Evolutionary conservation across 2,329 filamentous ascomycete species (phyloP).

Genomic region (Ceratocystis harringtonii): DNA sequence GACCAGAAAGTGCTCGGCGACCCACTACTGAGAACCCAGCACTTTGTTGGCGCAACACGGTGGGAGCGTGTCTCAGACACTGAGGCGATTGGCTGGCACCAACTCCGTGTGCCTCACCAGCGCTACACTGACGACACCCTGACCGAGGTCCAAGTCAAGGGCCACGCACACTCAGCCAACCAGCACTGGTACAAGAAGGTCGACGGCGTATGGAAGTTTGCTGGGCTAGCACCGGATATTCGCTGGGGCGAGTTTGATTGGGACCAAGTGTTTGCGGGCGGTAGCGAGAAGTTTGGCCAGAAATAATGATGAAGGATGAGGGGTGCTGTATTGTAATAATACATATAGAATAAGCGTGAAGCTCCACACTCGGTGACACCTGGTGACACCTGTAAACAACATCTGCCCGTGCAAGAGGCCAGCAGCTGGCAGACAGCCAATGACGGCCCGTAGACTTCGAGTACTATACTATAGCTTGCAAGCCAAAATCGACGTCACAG

Average conservation of each 20-base stretch:
- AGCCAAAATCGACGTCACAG: conserved; percentile 1
- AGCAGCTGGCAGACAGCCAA: neutral
- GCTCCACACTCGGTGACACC: neutral
- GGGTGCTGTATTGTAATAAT: too few relatives aligned
- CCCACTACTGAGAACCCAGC: conserved; percentile 47
- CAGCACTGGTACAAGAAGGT: conserved; percentile 43
- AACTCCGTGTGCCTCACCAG: conserved; percentile 48
- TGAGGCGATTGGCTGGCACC: conserved; percentile 45
- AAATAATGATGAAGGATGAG: too few relatives aligned
- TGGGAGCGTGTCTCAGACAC: conserved; percentile 43
- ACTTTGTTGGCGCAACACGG: conserved; percentile 45
- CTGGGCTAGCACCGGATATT: conserved; percentile 39
- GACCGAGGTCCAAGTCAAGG: conserved; percentile 38
- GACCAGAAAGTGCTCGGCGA: conserved; percentile 43
- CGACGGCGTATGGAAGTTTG: conserved; percentile 47
- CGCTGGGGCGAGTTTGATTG: conserved; percentile 44
- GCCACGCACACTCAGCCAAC: conserved; percentile 44
- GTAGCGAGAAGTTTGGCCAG: conserved; percentile 17
- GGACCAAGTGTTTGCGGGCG: conserved; percentile 35
- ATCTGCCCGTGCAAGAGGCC: neutral
- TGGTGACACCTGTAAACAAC: neutral
- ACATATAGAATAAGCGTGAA: neutral
- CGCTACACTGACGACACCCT: conserved; percentile 39
- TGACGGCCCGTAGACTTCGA: neutral
- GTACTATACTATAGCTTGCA: neutral